Evolutionary conservation across 176 grass and related monocot species (phyloP).

Genomic region (Ampelocalamus luodianensis): DNA sequence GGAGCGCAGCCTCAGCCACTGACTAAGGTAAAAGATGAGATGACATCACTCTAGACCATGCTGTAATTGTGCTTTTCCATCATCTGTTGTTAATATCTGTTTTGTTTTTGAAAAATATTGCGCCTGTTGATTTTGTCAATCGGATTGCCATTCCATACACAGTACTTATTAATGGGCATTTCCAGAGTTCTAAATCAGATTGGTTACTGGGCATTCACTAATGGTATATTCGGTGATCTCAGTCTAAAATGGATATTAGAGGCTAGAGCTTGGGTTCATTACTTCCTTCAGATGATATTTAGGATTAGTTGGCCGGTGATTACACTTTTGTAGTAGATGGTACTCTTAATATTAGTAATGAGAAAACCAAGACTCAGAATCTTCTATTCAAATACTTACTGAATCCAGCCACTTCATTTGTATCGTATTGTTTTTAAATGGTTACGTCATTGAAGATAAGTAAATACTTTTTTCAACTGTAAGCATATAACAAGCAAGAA

Average conservation of each 20-base stretch:
- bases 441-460: not conserved
- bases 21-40: slow-evolving; percentile 70
- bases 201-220: not conserved
- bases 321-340: not conserved
- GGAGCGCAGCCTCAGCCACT: slow-evolving; percentile 54
- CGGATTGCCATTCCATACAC: not conserved
- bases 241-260: not conserved
- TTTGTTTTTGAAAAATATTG: not conserved
- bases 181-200: not conserved
- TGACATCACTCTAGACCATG: not conserved
- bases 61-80: slow-evolving; percentile 3
- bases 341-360: not conserved
- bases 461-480: not conserved
- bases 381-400: not conserved
- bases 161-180: not conserved
- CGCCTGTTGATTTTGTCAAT: not conserved
- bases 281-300: not conserved
- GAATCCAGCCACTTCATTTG: not conserved
- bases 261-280: not conserved
- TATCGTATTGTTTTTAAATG: slow-evolving; percentile 13
- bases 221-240: not conserved
- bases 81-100: not conserved
- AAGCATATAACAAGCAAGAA: not conserved
- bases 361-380: not conserved
- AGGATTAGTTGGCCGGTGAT: not conserved